Evolutionary conservation across 441 rosid genomes (phyloP).

Genomic region (Hypseocharis bilobata): DNA sequence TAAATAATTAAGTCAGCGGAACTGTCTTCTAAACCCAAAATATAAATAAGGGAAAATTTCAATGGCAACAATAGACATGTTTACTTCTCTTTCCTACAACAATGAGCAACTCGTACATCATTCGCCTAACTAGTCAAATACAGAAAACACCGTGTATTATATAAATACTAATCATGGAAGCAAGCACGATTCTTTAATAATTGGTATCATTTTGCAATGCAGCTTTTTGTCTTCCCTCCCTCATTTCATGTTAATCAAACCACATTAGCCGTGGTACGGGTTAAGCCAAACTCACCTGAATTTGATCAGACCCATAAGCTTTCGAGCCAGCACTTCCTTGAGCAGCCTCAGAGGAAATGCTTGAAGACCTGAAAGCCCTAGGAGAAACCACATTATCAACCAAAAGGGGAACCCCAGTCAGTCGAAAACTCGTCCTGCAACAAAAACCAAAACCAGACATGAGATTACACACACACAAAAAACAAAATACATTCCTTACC

Average conservation of each 20-base stretch:
- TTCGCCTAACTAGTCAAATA: not conserved
- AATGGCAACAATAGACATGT: not conserved
- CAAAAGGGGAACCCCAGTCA: conserved; percentile 31
- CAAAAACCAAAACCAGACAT: not conserved
- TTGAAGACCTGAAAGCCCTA: conserved; percentile 69
- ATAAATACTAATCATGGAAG: not conserved
- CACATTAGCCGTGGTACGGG: too few species aligned
- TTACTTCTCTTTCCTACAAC: not conserved
- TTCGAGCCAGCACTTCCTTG: conserved; percentile 49
- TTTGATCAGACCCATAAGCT: conserved; percentile 77
- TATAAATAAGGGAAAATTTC: not conserved
- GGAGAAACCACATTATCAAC: conserved; percentile 37
- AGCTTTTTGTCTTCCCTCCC: not conserved
- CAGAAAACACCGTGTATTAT: too few species aligned
- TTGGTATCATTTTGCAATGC: not conserved
- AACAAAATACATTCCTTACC: not conserved
- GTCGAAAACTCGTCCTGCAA: conserved; percentile 42
- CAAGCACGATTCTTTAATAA: too few species aligned
- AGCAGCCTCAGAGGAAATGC: conserved; percentile 41
- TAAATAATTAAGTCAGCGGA: conserved; percentile 18
- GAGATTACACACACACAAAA: not conserved
- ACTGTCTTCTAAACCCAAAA: not conserved
- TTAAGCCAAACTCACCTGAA: conserved; percentile 49
- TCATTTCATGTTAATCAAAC: not conserved
- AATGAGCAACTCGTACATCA: not conserved